Percentiles rank a stretch among this genome's conserved stretches.
phyloP scores from a whole-genome alignment of 352 stramenopile species.

The Globisporangium spinosum region DNA sequence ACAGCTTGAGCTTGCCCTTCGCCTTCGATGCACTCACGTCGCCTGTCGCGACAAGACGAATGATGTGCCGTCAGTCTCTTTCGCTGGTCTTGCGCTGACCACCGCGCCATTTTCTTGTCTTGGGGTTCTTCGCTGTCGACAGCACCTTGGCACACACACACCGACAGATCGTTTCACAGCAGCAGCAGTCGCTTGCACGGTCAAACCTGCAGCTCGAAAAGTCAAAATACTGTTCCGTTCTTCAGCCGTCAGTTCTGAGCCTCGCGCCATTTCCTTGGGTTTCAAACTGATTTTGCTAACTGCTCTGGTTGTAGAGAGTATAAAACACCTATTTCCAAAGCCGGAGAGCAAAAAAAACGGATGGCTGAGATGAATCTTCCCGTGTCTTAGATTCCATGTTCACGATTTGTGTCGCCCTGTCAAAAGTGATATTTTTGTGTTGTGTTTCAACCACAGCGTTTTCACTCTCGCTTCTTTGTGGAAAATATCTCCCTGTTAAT shows the following conservation, averaged over 20 bases:
- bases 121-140: background rate
- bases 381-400: too few species aligned
- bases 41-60: background rate
- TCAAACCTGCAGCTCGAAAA: slow-evolving; percentile 1
- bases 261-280: background rate
- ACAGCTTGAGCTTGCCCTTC: too few species aligned
- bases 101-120: background rate
- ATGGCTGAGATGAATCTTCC: background rate
- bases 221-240: slow-evolving; percentile 1
- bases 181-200: background rate
- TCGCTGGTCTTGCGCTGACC: background rate
- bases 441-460: too few species aligned
- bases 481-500: too few species aligned
- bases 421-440: too few species aligned
- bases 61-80: background rate
- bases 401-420: too few species aligned
- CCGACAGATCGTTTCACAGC: background rate
- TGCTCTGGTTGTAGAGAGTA: background rate
- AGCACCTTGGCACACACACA: background rate
- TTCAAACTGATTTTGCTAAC: background rate
- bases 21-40: too few species aligned
- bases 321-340: background rate
- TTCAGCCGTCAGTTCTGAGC: background rate
- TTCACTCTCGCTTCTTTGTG: too few species aligned
- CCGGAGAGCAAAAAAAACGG: background rate